Conservation (phyloP, 495 filamentous ascomycete species). For the Xylaria bambusicola region DNA sequence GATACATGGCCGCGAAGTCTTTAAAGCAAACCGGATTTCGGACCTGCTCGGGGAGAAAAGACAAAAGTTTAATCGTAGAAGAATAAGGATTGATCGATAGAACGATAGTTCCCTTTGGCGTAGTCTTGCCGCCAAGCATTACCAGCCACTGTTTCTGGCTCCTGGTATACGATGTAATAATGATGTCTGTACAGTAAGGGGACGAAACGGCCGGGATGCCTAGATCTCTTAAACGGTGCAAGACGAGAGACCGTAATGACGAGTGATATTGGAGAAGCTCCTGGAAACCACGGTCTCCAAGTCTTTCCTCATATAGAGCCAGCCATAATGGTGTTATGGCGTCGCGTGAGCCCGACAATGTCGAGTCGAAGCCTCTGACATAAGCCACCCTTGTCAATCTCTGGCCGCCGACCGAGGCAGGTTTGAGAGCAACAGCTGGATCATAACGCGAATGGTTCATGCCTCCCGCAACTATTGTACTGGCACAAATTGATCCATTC, state of each 20-base stretch:
- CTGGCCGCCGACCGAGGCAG: background rate
- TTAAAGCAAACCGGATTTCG: background rate
- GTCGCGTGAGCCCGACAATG: slow-evolving; percentile 1
- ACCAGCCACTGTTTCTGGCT: background rate
- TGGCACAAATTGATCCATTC: background rate
- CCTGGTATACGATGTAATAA: background rate
- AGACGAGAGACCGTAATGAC: background rate
- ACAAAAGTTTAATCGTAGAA: background rate
- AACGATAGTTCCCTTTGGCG: background rate
- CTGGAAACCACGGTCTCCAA: background rate
- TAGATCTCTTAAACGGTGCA: background rate
- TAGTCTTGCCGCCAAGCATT: background rate
- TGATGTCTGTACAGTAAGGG: background rate
- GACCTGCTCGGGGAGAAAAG: background rate
- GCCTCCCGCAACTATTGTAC: background rate
- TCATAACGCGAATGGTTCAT: background rate
- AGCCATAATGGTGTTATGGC: background rate
- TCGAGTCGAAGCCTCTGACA: background rate
- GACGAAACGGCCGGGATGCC: background rate
- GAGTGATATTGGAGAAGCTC: background rate
- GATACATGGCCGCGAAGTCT: background rate
- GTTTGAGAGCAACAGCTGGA: background rate
- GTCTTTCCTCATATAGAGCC: background rate
- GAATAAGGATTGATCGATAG: background rate
- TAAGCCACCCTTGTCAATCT: background rate